phyloP scores from a whole-genome alignment of 495 filamentous ascomycete species.

The Rhizodiscina lignyota region DNA sequence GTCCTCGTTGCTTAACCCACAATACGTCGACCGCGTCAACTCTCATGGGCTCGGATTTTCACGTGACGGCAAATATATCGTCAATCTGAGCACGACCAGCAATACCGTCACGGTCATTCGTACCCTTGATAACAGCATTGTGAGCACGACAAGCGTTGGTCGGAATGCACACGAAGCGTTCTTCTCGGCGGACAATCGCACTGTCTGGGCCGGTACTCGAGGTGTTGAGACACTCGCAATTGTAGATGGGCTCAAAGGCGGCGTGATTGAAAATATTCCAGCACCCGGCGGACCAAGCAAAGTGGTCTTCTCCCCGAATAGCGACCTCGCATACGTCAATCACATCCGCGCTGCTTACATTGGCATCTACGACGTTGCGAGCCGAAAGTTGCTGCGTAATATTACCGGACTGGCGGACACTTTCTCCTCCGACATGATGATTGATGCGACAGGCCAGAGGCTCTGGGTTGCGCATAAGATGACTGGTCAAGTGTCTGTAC shows the following conservation, averaged over 20 bases:
- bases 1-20: slow-evolving; percentile 8
- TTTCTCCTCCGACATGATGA: slow-evolving; percentile 17
- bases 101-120: slow-evolving; percentile 14
- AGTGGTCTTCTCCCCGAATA: slow-evolving; percentile 13
- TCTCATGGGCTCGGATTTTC: slow-evolving; percentile 12
- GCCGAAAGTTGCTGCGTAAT: slow-evolving; percentile 4
- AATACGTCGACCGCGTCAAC: slow-evolving; percentile 10
- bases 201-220: slow-evolving; percentile 12
- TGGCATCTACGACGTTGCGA: slow-evolving; percentile 9
- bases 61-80: slow-evolving; percentile 11
- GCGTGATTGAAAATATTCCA: slow-evolving; percentile 5
- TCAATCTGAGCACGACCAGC: slow-evolving; percentile 8
- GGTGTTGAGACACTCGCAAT: slow-evolving; percentile 10
- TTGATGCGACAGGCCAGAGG: slow-evolving; percentile 9
- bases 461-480: slow-evolving; percentile 15
- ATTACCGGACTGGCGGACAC: slow-evolving; percentile 9
- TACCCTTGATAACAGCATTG: slow-evolving; percentile 8
- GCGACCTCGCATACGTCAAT: slow-evolving; percentile 10
- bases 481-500: slow-evolving; percentile 11
- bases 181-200: slow-evolving; percentile 12
- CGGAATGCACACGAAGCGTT: slow-evolving; percentile 14
- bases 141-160: slow-evolving; percentile 9
- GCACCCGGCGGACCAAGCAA: slow-evolving; percentile 12
- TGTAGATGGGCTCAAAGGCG: slow-evolving; percentile 10
- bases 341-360: slow-evolving; percentile 8